These are phyloP conservation scores for Nitzschia sp. DNA, from an alignment of 108 stramenopile species.

Conservation along the genomic window DNA sequence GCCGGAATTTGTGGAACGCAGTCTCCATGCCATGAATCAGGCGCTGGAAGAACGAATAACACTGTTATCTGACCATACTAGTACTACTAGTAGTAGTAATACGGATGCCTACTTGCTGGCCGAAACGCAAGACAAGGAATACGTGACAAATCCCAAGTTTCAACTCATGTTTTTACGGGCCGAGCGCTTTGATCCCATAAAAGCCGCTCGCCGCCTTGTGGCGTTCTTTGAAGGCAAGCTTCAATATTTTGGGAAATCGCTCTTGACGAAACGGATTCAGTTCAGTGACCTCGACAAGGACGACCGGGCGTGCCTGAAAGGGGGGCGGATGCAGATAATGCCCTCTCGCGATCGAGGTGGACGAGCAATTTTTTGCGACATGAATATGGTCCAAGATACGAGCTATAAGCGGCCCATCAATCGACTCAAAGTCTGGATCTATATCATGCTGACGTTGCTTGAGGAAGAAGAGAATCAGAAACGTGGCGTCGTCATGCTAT, in stretches of 20 bases:
- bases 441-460: not conserved
- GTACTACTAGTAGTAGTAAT: not conserved
- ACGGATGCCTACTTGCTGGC: constrained; percentile 3
- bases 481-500: no score
- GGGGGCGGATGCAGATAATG: constrained; percentile 3
- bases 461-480: constrained; percentile 25
- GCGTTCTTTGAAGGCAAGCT: constrained; percentile 12
- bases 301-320: not conserved
- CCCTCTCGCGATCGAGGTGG: not conserved
- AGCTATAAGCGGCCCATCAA: not conserved
- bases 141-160: constrained; percentile 5
- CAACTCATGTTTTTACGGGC: constrained; percentile 10
- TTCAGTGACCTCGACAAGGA: not conserved
- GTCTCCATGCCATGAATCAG: not conserved
- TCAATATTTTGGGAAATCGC: constrained; percentile 3
- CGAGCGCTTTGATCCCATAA: not conserved
- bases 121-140: not conserved
- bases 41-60: constrained; percentile 13
- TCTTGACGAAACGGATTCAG: constrained; percentile 1
- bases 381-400: not conserved
- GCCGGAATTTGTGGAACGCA: constrained; percentile 6
- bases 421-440: not conserved
- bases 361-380: not conserved
- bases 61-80: no score
- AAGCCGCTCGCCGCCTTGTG: constrained; percentile 11